Evolutionary conservation across 1,284 basidiomycete genomes (phyloP).

Genomic region (Cryptococcus neoformans): DNA sequence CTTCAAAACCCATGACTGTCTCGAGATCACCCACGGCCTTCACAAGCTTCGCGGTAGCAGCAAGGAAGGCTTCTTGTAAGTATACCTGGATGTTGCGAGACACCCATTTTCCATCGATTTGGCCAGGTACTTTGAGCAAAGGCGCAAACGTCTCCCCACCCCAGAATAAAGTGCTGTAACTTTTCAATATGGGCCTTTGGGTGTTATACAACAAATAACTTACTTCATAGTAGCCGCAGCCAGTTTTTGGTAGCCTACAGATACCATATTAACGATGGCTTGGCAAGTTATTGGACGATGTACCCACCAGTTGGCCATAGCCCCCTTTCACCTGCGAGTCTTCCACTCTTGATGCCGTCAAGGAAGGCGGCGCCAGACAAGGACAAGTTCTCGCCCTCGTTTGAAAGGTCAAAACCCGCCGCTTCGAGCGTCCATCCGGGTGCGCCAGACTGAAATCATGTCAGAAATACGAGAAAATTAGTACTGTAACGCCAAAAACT

Average conservation of each 20-base stretch:
- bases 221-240: constrained; percentile 84
- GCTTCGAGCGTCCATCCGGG: constrained; percentile 86
- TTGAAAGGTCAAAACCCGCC: constrained; percentile 69
- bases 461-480: not conserved
- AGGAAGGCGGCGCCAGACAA: constrained; percentile 81
- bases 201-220: constrained; percentile 26
- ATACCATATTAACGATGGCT: constrained; percentile 47
- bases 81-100: constrained; percentile 70
- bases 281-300: constrained; percentile 9
- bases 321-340: constrained; percentile 60
- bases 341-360: constrained; percentile 61
- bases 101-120: constrained; percentile 51
- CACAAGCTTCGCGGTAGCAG: constrained; percentile 70
- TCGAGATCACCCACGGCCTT: constrained; percentile 68
- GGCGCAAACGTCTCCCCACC: constrained; percentile 81
- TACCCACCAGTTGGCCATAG: constrained; percentile 67
- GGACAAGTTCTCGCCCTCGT: constrained; percentile 59
- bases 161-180: constrained; percentile 73
- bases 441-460: constrained; percentile 61
- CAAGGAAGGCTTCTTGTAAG: constrained; percentile 77
- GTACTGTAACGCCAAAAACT: constrained; percentile 34
- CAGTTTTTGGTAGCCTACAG: constrained; percentile 67
- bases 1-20: constrained; percentile 86
- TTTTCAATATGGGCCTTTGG: constrained; percentile 27
- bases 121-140: constrained; percentile 57